Base-by-base conservation (phyloP, 306 rosid genomes). In the Vicia villosa region DNA sequence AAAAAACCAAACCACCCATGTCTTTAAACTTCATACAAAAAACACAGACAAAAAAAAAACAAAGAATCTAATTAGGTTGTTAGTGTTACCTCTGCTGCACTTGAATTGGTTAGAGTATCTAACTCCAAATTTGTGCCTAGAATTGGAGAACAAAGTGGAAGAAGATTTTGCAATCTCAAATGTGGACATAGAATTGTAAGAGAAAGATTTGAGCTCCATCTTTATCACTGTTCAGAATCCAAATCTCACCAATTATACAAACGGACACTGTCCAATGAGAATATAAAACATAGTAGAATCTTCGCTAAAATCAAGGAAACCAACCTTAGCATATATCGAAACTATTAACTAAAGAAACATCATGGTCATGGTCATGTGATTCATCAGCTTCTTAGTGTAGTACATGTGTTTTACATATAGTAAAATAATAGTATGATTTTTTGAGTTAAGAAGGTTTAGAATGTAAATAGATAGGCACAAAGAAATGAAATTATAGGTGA, bases 131-230 rank as follows among this genome's bases (percentile, higher is more conserved):
- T 70, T 70, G 76, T 76, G 76, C 12, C 74, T 78, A 75, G 74
- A 65, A 78, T 49, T 74, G 3, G 74, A 69, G 77, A 88, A 57
- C 1, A 67, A 75, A 59, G 42, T 58, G 50, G 83, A 61, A 34
- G 61, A 78, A 26, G 66, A 62, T 73, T 80, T 80, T 79, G 78
- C 77, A 26, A 70, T 73, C 38, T 90, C 90, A 81, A 80, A 89
- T 5, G 82, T 6, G 45, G 81, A 85, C 72, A 79, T 10, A 40
- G 84, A 64, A 37, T 49, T 81, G 19, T 86, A 54, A 74, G 82
- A 87, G 63, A 83, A 79, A 57, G 72, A 73, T 43, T 79, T 86
- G 60, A 84, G 74, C 77, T 87, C 96, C 96, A 85, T 93, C 72
- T 22, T 55, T 14, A 51, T 61, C 72, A 65, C 28, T 43, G 45